Conservation (phyloP, 2,329 filamentous ascomycete species). For the Fusarium stilboides region DNA sequence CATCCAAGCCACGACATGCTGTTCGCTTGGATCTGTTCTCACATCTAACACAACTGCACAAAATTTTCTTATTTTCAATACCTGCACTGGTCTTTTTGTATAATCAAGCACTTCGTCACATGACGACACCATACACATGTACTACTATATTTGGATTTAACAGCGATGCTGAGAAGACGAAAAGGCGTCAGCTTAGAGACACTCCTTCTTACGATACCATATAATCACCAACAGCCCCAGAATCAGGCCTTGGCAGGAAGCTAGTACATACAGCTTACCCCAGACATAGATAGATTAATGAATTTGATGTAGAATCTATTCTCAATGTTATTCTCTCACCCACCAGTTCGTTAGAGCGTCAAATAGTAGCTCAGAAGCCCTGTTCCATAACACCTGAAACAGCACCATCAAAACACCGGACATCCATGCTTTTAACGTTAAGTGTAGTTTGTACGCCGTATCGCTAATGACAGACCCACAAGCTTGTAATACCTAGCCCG, state of each 20-base stretch:
- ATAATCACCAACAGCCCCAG: slow-evolving; percentile 38
- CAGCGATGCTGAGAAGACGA: slow-evolving; percentile 34
- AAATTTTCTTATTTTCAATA: slow-evolving; percentile 8
- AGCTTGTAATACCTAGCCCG: slow-evolving; percentile 8
- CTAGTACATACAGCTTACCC: slow-evolving; percentile 13
- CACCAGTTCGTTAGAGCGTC: not conserved
- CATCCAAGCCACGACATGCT: slow-evolving; percentile 2
- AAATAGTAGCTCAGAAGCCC: not conserved
- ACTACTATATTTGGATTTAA: slow-evolving; percentile 45
- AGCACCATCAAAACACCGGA: slow-evolving; percentile 8
- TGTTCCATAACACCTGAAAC: slow-evolving; percentile 15
- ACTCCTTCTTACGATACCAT: slow-evolving; percentile 48
- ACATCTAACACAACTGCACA: slow-evolving; percentile 8
- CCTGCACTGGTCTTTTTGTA: slow-evolving; percentile 30
- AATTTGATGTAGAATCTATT: slow-evolving; percentile 39
- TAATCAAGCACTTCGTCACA: slow-evolving; percentile 25
- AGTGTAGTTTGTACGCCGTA: slow-evolving; percentile 7
- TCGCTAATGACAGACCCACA: slow-evolving; percentile 8
- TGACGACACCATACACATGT: slow-evolving; percentile 39
- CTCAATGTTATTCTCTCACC: not conserved
- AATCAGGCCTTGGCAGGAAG: slow-evolving; percentile 26
- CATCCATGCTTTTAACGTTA: slow-evolving; percentile 1
- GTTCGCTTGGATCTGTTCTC: slow-evolving; percentile 12
- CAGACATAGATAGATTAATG: slow-evolving; percentile 47
- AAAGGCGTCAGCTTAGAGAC: slow-evolving; percentile 40